Conservation (phyloP, 352 stramenopile genomes). For the Phytopythium litorale region DNA sequence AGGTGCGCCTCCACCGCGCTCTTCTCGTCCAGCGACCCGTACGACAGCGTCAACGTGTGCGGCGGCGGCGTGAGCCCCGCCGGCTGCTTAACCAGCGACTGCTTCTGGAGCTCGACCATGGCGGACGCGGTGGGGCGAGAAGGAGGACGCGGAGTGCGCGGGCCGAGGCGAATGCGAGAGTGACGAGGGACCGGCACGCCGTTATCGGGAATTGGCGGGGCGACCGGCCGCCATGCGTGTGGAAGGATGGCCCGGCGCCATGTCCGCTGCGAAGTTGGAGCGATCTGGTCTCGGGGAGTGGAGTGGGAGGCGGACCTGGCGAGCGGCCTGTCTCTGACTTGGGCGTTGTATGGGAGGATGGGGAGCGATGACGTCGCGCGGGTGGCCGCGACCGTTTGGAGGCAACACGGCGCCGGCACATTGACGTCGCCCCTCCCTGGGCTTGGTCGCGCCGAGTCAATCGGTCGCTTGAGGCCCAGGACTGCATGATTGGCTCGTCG, state of each 20-base stretch:
- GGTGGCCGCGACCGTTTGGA: background rate
- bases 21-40: conserved; percentile 23
- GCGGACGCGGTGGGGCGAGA: too few species aligned
- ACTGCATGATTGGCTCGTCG: too few species aligned
- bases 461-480: background rate
- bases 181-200: conserved; percentile 1
- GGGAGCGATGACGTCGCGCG: background rate
- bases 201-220: background rate
- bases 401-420: background rate
- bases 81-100: background rate
- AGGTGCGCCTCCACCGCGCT: background rate
- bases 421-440: background rate
- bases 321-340: background rate
- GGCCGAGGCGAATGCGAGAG: background rate
- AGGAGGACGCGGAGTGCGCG: background rate
- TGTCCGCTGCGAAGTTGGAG: too few species aligned
- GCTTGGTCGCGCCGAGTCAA: background rate
- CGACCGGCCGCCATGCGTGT: background rate
- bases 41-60: conserved; percentile 22
- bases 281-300: background rate
- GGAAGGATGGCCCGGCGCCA: too few species aligned
- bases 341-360: background rate
- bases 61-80: conserved; percentile 8
- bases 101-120: conserved; percentile 4
- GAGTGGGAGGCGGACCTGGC: background rate